Conservation (phyloP, 75 land plant species). For the Sequoia sempervirens region DNA sequence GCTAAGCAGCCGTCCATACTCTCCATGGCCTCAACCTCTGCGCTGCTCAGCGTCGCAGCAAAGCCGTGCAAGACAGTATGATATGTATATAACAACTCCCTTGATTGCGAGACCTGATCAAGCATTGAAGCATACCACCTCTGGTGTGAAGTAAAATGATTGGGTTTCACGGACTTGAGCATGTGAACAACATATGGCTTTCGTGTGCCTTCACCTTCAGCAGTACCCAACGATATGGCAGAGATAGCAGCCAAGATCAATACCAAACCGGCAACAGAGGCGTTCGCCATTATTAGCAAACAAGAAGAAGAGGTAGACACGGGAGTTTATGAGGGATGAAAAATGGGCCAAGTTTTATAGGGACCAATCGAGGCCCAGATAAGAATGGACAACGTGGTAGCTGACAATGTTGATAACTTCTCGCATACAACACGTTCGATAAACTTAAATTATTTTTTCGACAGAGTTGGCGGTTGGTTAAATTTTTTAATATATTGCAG, state of each 20-base stretch:
- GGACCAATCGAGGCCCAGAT: too few species aligned
- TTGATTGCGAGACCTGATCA: conserved; percentile 10
- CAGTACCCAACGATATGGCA: neutral
- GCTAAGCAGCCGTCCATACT: conserved; percentile 37
- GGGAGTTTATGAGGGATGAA: too few species aligned
- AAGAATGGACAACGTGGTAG: too few species aligned
- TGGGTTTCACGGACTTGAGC: conserved; percentile 39
- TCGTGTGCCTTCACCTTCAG: neutral
- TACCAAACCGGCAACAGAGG: neutral
- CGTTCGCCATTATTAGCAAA: neutral
- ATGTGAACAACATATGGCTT: conserved; percentile 52
- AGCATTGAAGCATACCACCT: conserved; percentile 60
- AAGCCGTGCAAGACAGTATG: conserved; percentile 63
- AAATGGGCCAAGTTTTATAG: too few species aligned
- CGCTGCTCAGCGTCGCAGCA: conserved; percentile 44
- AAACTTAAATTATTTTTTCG: too few species aligned
- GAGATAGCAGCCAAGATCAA: too few species aligned
- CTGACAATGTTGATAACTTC: too few species aligned
- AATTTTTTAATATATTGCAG: too few species aligned
- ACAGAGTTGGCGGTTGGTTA: too few species aligned
- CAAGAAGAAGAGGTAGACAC: too few species aligned
- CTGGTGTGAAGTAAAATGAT: conserved; percentile 29
- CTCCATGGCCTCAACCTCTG: conserved; percentile 39
- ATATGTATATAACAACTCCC: conserved; percentile 56
- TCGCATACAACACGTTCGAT: too few species aligned